A percentile compares a stretch with the other conserved stretches of the same genome.
Evolutionary conservation across 2,329 filamentous ascomycete genomes (phyloP).

Genomic region (Phyllosticta capitalensis): DNA sequence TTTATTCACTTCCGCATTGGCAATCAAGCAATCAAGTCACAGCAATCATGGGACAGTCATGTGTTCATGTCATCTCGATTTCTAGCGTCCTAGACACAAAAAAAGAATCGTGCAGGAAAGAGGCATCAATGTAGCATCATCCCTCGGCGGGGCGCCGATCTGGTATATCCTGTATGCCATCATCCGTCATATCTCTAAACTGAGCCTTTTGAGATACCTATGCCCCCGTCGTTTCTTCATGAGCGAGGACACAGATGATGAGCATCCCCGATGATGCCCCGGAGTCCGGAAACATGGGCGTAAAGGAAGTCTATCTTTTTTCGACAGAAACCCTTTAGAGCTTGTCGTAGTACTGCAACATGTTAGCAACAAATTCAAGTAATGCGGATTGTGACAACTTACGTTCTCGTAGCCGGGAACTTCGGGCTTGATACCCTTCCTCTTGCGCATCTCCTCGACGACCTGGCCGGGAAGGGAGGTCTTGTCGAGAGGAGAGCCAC

Average conservation of each 20-base stretch:
- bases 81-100: conserved; percentile 15
- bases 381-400: conserved; percentile 42
- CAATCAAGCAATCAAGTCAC: neutral
- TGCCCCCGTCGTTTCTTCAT: conserved; percentile 8
- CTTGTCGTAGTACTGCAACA: conserved; percentile 90
- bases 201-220: conserved; percentile 22
- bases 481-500: conserved; percentile 81
- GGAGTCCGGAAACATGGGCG: conserved; percentile 17
- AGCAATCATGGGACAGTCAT: neutral
- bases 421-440: conserved; percentile 97
- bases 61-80: conserved; percentile 15
- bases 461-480: conserved; percentile 74
- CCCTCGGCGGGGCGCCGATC: conserved; percentile 10
- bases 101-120: conserved; percentile 14
- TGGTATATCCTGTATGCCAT: conserved; percentile 9
- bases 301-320: conserved; percentile 35
- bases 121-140: conserved; percentile 12
- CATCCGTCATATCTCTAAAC: conserved; percentile 26
- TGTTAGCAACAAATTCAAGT: conserved; percentile 30
- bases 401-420: conserved; percentile 92
- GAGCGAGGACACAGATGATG: conserved; percentile 23
- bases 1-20: neutral
- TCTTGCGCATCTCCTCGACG: conserved; percentile 87
- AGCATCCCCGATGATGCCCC: conserved; percentile 27
- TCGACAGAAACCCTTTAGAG: conserved; percentile 56